Base-by-base conservation (phyloP, 208 protist genomes). In the Trypanosoma avium region DNA sequence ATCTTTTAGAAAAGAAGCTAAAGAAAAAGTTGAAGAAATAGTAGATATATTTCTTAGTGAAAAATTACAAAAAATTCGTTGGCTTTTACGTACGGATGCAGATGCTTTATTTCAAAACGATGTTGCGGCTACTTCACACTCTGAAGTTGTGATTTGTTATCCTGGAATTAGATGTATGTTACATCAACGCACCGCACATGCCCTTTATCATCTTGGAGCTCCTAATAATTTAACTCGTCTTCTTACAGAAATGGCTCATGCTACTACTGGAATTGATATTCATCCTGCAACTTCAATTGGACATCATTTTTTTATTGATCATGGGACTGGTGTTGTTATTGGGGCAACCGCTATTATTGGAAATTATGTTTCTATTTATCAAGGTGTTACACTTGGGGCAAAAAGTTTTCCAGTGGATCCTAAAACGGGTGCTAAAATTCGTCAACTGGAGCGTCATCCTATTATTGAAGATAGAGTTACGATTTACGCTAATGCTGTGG, bases 271-370 rank as follows among this genome's bases (percentile, higher is more conserved):
- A 7, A 87, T 97, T 48, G 92, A 97, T 54, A 97, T 97, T 47
- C 92, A 97, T 73, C 92, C 92, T 7, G 56, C 60, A 46, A 90
- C 90, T 7, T 48, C 70, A 4, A 88, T 97, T 42, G 89, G 89
- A 6, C 77, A 88, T 53, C 84, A 90, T 71, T 91, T 94, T 50
- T 92, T 92, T 65, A 92, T 97, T 66, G 92, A 97, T 68, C 92
- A 97, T 81, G 92, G 88, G 38, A 92, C 79, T 13, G 92, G 92
- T 36, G 75, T 97, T 46, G 91, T 97, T 7, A 88, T 97, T 45
- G 92, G 92, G 12, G 87, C 77, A 27, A 97, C 87, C 3, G 81
- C 90, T 3, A 67, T 93, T 52, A 80, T 97, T 46, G 89, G 89
- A 13, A 87, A 92, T 52, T 61, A 85, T 72, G 85, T 90, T 6